phyloP scores from a whole-genome alignment of 1,139 yeast genomes.

The Pichia sorboxylosa region DNA sequence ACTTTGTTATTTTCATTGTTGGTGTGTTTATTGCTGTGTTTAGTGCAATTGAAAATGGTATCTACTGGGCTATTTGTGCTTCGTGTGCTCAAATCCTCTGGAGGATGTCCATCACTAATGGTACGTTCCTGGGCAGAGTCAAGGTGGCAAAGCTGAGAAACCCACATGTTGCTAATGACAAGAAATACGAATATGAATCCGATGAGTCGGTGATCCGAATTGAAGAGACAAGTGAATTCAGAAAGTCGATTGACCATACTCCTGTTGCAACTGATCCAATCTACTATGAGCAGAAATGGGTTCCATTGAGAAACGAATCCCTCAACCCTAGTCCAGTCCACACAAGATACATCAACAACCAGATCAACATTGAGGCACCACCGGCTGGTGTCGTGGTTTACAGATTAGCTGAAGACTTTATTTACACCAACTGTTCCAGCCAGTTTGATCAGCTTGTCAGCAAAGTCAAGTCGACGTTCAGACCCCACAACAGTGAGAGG shows the following conservation, averaged over 20 bases:
- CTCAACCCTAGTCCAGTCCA: conserved; percentile 17
- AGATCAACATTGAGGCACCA: conserved; percentile 54
- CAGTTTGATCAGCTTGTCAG: conserved; percentile 64
- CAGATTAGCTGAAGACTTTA: conserved; percentile 70
- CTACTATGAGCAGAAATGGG: conserved; percentile 62
- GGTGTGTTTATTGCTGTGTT: conserved; percentile 76
- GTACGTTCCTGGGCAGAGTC: conserved; percentile 72
- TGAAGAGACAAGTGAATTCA: conserved; percentile 2
- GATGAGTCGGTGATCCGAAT: conserved; percentile 9
- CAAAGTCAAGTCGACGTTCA: conserved; percentile 50
- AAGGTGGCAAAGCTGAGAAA: conserved; percentile 57
- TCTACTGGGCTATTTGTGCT: conserved; percentile 82
- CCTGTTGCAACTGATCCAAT: conserved; percentile 2
- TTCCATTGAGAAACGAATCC: conserved; percentile 48
- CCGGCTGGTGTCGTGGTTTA: conserved; percentile 87
- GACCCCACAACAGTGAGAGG: conserved; percentile 52
- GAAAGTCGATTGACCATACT: neutral
- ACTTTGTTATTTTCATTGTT: conserved; percentile 61
- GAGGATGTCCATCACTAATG: conserved; percentile 70
- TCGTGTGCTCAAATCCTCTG: conserved; percentile 65
- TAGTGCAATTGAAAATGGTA: conserved; percentile 75
- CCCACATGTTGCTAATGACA: conserved; percentile 25
- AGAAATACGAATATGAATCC: neutral
- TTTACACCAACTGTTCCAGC: conserved; percentile 69
- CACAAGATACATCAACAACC: conserved; percentile 36